Evolutionary conservation across 106 monocot genomes (phyloP).

Genomic region (Dendrobium huoshanense): DNA sequence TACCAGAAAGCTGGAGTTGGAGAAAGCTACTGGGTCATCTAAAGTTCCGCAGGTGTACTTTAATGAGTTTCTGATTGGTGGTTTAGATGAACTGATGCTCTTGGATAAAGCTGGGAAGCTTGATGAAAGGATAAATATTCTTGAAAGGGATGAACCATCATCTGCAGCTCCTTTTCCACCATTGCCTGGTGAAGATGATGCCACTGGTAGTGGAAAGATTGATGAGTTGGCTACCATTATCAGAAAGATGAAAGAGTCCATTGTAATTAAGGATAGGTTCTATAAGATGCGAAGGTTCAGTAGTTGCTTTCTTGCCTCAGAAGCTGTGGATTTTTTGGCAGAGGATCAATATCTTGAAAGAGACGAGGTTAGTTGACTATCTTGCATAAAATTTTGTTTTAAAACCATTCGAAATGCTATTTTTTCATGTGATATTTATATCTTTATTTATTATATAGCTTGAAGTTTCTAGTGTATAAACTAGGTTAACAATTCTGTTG

Average conservation of each 20-base stretch:
- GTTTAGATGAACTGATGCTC: conserved; percentile 50
- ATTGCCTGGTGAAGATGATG: conserved; percentile 91
- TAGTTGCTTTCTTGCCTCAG: conserved; percentile 85
- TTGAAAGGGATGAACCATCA: conserved; percentile 58
- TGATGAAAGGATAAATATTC: conserved; percentile 45
- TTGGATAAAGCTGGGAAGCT: conserved; percentile 65
- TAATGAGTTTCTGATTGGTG: conserved; percentile 72
- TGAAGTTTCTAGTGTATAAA: background rate
- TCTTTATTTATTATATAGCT: background rate
- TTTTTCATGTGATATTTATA: background rate
- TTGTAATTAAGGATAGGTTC: conserved; percentile 60
- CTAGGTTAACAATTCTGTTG: background rate
- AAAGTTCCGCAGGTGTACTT: conserved; percentile 70
- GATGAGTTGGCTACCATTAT: conserved; percentile 80
- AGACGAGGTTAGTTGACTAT: conserved; percentile 57
- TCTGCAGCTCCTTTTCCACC: conserved; percentile 70
- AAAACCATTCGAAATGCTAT: background rate
- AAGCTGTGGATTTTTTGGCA: conserved; percentile 86
- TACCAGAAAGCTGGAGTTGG: conserved; percentile 72
- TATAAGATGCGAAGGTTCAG: conserved; percentile 87
- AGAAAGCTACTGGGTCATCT: conserved; percentile 69
- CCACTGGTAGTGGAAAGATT: conserved; percentile 60
- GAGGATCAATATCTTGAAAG: conserved; percentile 86
- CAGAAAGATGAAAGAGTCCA: conserved; percentile 76
- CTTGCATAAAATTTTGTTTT: background rate